A percentile compares a stretch with the other conserved stretches of the same genome.
Evolutionary conservation across 495 filamentous ascomycete genomes (phyloP).

Genomic region (Penicillium ochrochloron): DNA sequence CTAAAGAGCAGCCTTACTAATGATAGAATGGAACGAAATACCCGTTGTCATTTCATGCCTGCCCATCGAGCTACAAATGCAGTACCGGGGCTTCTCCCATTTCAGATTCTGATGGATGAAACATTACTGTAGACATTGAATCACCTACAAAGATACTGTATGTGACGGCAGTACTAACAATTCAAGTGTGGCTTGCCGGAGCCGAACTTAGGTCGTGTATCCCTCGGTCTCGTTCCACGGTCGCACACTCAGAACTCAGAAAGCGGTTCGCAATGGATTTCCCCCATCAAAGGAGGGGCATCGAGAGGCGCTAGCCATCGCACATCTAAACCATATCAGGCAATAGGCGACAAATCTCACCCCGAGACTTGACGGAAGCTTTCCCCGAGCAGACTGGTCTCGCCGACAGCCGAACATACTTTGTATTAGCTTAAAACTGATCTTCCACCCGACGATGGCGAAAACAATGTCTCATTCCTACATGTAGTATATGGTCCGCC

Average conservation of each 20-base stretch:
- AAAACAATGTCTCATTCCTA: not conserved
- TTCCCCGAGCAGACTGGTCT: conserved; percentile 3
- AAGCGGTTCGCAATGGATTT: not conserved
- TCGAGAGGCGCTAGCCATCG: not conserved
- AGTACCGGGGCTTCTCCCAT: not conserved
- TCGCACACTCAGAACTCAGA: not conserved
- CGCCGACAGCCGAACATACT: not conserved
- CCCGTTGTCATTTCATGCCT: too few relatives aligned
- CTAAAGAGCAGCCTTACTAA: not conserved
- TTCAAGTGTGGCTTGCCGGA: not conserved
- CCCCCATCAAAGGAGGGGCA: not conserved
- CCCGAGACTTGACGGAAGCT: not conserved
- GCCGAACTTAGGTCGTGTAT: not conserved
- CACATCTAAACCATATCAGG: not conserved
- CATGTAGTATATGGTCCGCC: not conserved
- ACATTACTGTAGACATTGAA: too few relatives aligned
- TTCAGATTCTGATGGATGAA: not conserved
- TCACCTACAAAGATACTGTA: not conserved
- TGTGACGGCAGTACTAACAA: not conserved
- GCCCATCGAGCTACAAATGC: not conserved
- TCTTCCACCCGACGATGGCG: not conserved
- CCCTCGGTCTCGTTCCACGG: not conserved
- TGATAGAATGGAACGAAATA: too few relatives aligned
- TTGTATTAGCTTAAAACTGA: not conserved
- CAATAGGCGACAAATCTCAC: not conserved